phyloP scores from a whole-genome alignment of 495 filamentous ascomycete species.

The Hapsidospora chrysogenum region DNA sequence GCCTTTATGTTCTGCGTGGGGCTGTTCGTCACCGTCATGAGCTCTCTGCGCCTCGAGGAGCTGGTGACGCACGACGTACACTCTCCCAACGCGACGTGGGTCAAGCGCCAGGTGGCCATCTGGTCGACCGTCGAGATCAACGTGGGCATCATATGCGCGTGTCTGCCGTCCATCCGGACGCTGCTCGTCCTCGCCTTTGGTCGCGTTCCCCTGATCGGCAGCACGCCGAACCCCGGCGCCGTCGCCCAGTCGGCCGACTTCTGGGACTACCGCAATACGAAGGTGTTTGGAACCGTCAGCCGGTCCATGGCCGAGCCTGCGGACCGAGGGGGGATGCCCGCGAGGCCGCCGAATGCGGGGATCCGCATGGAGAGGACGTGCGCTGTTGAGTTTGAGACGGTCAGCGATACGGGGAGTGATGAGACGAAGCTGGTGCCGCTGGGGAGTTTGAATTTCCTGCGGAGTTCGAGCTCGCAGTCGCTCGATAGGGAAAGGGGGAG shows the following conservation, averaged over 20 bases:
- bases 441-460: too few species aligned
- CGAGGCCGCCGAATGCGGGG: neutral
- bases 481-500: too few species aligned
- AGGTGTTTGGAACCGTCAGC: neutral
- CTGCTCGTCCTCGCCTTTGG: neutral
- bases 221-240: neutral
- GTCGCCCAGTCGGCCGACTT: neutral
- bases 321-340: neutral
- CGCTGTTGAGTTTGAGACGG: neutral
- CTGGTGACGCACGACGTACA: neutral
- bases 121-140: conserved; percentile 15
- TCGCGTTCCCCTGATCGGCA: neutral
- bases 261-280: neutral
- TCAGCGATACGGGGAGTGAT: too few species aligned
- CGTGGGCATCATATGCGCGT: conserved; percentile 14
- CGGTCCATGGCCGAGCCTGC: neutral
- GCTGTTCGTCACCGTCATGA: conserved; percentile 18
- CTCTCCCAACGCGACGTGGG: neutral
- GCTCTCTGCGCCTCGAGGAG: neutral
- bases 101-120: conserved; percentile 1
- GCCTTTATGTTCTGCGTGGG: conserved; percentile 28
- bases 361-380: neutral
- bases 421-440: too few species aligned
- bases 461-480: too few species aligned
- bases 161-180: conserved; percentile 10